phyloP scores from a whole-genome alignment of 139 green algal species.

The Chlorella sorokiniana region DNA sequence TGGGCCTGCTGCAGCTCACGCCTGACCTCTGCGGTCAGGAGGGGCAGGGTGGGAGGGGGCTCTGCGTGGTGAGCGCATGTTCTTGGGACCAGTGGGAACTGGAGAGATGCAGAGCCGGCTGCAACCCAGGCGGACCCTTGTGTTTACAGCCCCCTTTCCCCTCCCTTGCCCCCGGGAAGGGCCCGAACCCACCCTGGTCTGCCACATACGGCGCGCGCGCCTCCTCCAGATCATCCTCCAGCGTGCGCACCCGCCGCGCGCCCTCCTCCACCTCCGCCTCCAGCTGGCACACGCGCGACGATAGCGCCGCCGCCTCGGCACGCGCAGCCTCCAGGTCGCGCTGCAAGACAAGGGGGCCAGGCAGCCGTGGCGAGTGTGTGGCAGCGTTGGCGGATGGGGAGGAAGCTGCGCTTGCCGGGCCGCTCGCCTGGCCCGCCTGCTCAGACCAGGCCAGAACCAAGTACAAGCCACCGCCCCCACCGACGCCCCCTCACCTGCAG shows the following conservation, averaged over 20 bases:
- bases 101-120: too few relatives aligned
- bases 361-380: not conserved
- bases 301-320: not conserved
- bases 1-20: not conserved
- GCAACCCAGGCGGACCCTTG: not conserved
- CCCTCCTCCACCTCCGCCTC: conserved; percentile 7
- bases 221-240: conserved; percentile 26
- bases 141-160: not conserved
- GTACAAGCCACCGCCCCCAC: not conserved
- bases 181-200: not conserved
- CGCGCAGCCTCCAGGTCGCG: conserved; percentile 8
- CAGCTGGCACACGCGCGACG: not conserved
- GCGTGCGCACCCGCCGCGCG: not conserved
- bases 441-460: too few relatives aligned
- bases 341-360: not conserved
- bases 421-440: not conserved
- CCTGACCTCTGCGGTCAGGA: not conserved
- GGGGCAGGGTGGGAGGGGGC: not conserved
- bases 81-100: too few relatives aligned
- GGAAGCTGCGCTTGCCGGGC: not conserved
- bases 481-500: not conserved
- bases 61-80: not conserved
- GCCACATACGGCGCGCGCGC: not conserved
- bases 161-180: not conserved
- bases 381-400: not conserved